Percentiles rank a stretch among this genome's conserved stretches.
phyloP scores from a whole-genome alignment of 176 grass and related monocot species.

The Zea luxurians region DNA sequence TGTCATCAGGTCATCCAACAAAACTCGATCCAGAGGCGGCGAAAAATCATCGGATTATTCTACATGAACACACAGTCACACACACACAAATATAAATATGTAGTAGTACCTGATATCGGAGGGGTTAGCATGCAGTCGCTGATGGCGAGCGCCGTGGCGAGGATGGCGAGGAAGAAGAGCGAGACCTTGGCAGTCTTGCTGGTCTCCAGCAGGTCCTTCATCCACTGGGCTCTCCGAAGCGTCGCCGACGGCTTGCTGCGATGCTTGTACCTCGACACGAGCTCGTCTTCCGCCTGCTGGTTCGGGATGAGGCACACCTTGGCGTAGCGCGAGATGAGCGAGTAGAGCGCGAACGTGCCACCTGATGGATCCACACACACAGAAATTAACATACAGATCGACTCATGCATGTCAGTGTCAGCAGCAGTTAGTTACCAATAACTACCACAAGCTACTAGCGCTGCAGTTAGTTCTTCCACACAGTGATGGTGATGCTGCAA shows the following conservation, averaged over 20 bases:
- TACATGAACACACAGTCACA: neutral
- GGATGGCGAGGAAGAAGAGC: slow-evolving; percentile 62
- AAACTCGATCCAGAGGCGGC: too few species aligned
- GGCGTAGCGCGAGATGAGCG: slow-evolving; percentile 60
- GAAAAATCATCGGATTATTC: neutral
- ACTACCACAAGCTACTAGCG: neutral
- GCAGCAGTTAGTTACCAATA: neutral
- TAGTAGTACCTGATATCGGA: slow-evolving; percentile 54
- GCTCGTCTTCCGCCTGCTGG: slow-evolving; percentile 63
- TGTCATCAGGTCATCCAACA: neutral
- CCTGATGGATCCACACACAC: slow-evolving; percentile 25
- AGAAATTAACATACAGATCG: too few species aligned
- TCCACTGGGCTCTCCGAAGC: slow-evolving; percentile 44
- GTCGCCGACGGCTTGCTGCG: slow-evolving; percentile 23
- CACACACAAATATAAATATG: too few species aligned
- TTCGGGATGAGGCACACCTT: slow-evolving; percentile 61
- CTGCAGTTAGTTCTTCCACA: too few species aligned
- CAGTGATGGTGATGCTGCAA: neutral
- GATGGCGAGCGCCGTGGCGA: slow-evolving; percentile 64
- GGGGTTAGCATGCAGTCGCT: slow-evolving; percentile 68
- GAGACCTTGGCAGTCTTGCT: slow-evolving; percentile 18
- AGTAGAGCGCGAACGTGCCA: slow-evolving; percentile 76
- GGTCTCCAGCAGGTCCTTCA: slow-evolving; percentile 51
- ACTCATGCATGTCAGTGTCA: neutral
- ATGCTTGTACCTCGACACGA: slow-evolving; percentile 37